Base-by-base conservation (phyloP, 192 early-diverging fungal species). In the Linnemannia zychae region DNA sequence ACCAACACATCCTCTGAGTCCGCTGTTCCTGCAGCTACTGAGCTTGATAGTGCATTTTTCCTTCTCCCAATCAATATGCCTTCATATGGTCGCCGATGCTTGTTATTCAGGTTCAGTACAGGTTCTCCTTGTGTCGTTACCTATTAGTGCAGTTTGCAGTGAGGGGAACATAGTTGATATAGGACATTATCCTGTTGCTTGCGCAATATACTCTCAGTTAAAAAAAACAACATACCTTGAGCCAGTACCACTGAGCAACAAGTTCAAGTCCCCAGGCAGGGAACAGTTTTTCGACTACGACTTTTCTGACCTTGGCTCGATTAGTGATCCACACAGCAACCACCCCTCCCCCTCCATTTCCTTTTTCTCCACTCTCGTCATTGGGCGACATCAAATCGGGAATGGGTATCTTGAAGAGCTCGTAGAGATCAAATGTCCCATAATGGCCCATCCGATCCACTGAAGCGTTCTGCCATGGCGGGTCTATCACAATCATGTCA, bases 251-350 rank as follows among this genome's bases (percentile, higher is more conserved):
- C 70, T 92, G 90, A 6, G 81, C 89, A 2, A 93, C 88, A 44
- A 86, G 84, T 33, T 87, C 77, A 0, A 94, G 38, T 0, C 89
- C 88, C 93, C 93, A 96, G 15, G 91, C 86, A 0, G 90, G 87
- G 67, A 95, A 92, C 53, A 96, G 87, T 79, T 95, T 96, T 22
- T 94, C 88, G 0, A 82, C 36, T 7, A 96, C 90, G 38, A 96
- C 92, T 3, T 50, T 77, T 16, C 88, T 86, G 60, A 89, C 89
- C 63, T 93, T 94, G 50, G 90, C 90, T 38, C 92, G 90, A 71
- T 96, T 95, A 16, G 94, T 94, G 9, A 96, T 90, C 95, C 95
- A 96, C 0, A 95, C 90, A 7, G 91, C 92, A 6, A 95, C 86
- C 12, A 91, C 52, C 9, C 78, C 88, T 7, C 44, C 28, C 0